Percentiles rank a stretch among this genome's conserved stretches.
phyloP scores from a whole-genome alignment of 2,329 filamentous ascomycete species.

The Teratosphaeria viscida region DNA sequence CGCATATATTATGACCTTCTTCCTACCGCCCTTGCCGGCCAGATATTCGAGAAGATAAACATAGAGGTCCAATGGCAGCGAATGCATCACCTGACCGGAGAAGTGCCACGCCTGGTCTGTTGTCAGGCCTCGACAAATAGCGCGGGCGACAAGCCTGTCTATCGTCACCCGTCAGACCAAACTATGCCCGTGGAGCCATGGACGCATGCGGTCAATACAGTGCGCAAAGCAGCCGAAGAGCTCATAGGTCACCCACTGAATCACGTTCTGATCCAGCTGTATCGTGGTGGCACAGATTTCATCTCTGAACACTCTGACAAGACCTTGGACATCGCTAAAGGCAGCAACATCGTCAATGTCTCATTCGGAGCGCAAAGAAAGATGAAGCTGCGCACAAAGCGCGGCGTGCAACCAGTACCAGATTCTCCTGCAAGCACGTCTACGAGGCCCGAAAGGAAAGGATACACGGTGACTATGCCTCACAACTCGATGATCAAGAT shows the following conservation, averaged over 20 bases:
- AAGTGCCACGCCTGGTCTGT: constrained; percentile 82
- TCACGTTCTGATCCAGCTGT: constrained; percentile 85
- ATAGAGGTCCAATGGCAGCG: constrained; percentile 76
- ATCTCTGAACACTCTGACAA: constrained; percentile 98
- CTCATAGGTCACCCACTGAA: constrained; percentile 72
- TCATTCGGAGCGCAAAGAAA: constrained; percentile 85
- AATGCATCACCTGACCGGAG: constrained; percentile 86
- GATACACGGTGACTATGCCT: constrained; percentile 60
- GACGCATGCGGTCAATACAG: constrained; percentile 57
- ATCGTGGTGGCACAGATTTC: constrained; percentile 78
- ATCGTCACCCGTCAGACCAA: constrained; percentile 87
- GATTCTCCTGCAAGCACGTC: background rate
- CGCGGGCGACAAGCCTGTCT: constrained; percentile 76
- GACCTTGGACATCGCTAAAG: constrained; percentile 75
- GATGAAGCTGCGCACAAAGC: constrained; percentile 83
- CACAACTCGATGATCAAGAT: constrained; percentile 85
- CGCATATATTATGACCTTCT: constrained; percentile 62
- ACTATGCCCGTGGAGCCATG: constrained; percentile 69
- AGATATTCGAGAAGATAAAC: constrained; percentile 59
- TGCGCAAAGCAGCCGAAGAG: constrained; percentile 59
- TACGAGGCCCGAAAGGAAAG: constrained; percentile 33
- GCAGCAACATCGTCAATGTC: constrained; percentile 80
- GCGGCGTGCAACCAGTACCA: constrained; percentile 21
- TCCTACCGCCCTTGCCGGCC: constrained; percentile 37
- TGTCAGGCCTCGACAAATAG: constrained; percentile 63